phyloP scores from a whole-genome alignment of 441 rosid genomes.

The Brassica hybrid region DNA sequence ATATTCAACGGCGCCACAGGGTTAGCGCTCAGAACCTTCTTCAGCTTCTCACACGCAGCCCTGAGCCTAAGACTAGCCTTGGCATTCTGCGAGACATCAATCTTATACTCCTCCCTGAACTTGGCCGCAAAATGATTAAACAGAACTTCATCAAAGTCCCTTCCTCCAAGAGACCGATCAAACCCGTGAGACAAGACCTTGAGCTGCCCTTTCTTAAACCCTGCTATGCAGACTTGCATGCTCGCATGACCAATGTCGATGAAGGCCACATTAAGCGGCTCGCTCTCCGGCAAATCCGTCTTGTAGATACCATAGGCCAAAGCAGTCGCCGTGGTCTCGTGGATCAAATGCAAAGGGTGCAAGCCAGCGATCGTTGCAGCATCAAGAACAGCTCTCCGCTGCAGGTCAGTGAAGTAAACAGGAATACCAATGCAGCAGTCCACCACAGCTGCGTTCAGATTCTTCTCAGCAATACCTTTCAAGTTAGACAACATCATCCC shows the following conservation, averaged over 20 bases:
- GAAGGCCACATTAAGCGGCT: conserved; percentile 85
- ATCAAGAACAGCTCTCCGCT: conserved; percentile 92
- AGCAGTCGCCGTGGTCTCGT: conserved; percentile 95
- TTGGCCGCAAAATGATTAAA: conserved; percentile 81
- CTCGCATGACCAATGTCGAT: conserved; percentile 93
- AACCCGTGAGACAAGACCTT: conserved; percentile 77
- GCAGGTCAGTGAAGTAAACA: conserved; percentile 89
- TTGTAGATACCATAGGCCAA: conserved; percentile 97
- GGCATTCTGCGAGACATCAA: conserved; percentile 87
- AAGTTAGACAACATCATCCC: conserved; percentile 89
- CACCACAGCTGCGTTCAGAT: conserved; percentile 80
- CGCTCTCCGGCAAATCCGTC: conserved; percentile 91
- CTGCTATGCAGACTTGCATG: conserved; percentile 96
- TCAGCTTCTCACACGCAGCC: conserved; percentile 85
- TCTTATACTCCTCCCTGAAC: conserved; percentile 87
- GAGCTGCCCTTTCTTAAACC: conserved; percentile 85
- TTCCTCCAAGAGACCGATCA: conserved; percentile 86
- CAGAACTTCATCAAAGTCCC: conserved; percentile 93
- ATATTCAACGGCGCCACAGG: conserved; percentile 89
- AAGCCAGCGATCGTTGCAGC: conserved; percentile 99
- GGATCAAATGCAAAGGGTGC: conserved; percentile 83
- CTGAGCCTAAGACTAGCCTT: conserved; percentile 88
- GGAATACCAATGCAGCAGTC: conserved; percentile 99
- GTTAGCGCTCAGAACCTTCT: conserved; percentile 96
- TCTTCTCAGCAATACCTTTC: conserved; percentile 87